Evolutionary conservation across 225 moss, liverwort and hornwort genomes (phyloP).

Genomic region (Pleurozium schreberi): DNA sequence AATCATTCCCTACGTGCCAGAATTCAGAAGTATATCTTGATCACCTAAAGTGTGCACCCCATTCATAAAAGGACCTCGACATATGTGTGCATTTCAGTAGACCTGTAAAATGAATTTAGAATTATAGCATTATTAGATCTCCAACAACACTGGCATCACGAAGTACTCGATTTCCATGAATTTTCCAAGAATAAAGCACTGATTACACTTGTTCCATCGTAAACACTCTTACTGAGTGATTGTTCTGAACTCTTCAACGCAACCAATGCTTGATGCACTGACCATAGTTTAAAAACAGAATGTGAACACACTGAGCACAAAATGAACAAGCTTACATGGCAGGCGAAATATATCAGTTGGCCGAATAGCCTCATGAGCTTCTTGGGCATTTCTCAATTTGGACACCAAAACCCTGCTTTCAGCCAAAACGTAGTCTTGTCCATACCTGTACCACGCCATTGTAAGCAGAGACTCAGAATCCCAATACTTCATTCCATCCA

Average conservation of each 20-base stretch:
- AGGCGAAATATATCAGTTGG: conserved; percentile 77
- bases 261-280: neutral
- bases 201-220: neutral
- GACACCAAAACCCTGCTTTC: conserved; percentile 54
- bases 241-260: neutral
- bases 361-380: conserved; percentile 96
- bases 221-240: neutral
- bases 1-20: neutral
- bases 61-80: neutral
- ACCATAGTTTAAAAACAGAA: neutral
- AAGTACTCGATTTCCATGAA: neutral
- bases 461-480: neutral
- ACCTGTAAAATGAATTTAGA: neutral
- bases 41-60: neutral
- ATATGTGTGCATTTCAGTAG: neutral
- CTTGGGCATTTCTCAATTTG: conserved; percentile 85
- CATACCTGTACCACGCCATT: conserved; percentile 48
- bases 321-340: conserved; percentile 52
- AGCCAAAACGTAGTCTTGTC: conserved; percentile 37
- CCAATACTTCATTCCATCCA: neutral
- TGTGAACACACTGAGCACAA: neutral
- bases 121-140: neutral
- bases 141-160: neutral
- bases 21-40: neutral
- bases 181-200: neutral